Evolutionary conservation across 768 basidiomycete genomes (phyloP).

Genomic region (Termitomyces sp.): DNA sequence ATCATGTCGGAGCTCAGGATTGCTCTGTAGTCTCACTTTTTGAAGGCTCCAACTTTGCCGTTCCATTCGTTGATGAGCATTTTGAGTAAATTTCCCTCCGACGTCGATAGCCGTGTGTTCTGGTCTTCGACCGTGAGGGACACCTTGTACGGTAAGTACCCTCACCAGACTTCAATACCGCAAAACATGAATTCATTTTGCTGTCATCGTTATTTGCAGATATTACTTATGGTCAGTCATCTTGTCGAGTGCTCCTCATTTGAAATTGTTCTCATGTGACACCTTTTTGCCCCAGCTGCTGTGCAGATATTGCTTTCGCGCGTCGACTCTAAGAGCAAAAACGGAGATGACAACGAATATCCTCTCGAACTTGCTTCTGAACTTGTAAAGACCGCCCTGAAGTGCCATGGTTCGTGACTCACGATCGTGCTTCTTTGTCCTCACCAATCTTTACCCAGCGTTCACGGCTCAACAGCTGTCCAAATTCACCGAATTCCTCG

Average conservation of each 20-base stretch:
- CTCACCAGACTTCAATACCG: not conserved
- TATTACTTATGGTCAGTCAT: slow-evolving; percentile 30
- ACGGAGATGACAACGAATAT: slow-evolving; percentile 30
- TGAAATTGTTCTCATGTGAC: not conserved
- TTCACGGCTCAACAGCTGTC: slow-evolving; percentile 59
- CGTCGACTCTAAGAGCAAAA: slow-evolving; percentile 26
- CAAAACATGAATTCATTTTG: slow-evolving; percentile 1
- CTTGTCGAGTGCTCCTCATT: not conserved
- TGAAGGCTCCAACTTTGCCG: slow-evolving; percentile 79
- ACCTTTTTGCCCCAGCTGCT: slow-evolving; percentile 32
- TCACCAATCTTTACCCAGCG: slow-evolving; percentile 29
- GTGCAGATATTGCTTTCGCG: slow-evolving; percentile 56
- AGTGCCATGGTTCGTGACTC: slow-evolving; percentile 49
- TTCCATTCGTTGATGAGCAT: slow-evolving; percentile 76
- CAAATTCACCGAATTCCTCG: slow-evolving; percentile 40
- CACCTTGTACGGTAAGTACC: slow-evolving; percentile 55
- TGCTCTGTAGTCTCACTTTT: slow-evolving; percentile 64
- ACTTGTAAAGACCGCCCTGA: slow-evolving; percentile 46
- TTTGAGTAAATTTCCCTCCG: slow-evolving; percentile 72
- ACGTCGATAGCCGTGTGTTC: slow-evolving; percentile 71
- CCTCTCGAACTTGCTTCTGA: slow-evolving; percentile 31
- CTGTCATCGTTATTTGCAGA: slow-evolving; percentile 20
- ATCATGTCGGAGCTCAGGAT: slow-evolving; percentile 9
- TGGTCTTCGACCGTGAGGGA: slow-evolving; percentile 64
- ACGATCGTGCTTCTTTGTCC: not conserved